Evolutionary conservation across 208 protist genomes (phyloP).

Genomic region (Novymonas esmeraldas): DNA sequence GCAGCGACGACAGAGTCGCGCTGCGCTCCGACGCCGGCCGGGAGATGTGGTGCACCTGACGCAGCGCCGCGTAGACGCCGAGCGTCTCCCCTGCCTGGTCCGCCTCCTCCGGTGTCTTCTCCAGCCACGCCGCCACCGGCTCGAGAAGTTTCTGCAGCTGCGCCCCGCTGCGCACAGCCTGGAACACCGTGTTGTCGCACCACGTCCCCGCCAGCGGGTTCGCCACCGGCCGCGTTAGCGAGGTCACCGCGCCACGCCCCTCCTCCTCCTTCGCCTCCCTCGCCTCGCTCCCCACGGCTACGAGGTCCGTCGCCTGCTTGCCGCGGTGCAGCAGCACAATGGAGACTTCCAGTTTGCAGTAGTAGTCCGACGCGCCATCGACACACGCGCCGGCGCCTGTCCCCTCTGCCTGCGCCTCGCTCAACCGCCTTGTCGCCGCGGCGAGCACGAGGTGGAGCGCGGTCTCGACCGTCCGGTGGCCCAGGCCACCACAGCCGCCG

Average conservation of each 20-base stretch:
- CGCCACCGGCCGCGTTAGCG: slow-evolving; percentile 14
- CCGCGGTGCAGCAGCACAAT: slow-evolving; percentile 3
- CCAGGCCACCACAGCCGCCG: background rate
- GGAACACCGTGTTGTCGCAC: slow-evolving; percentile 24
- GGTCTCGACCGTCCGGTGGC: background rate
- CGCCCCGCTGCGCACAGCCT: background rate
- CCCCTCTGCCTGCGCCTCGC: background rate
- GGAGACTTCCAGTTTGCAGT: slow-evolving; percentile 20
- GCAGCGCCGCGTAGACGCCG: slow-evolving; percentile 25
- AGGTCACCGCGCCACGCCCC: slow-evolving; percentile 7
- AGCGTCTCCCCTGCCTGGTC: slow-evolving; percentile 23
- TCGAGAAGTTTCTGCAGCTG: slow-evolving; percentile 11
- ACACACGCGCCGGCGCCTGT: background rate
- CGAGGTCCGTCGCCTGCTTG: slow-evolving; percentile 14
- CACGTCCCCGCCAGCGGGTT: slow-evolving; percentile 32
- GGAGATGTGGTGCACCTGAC: slow-evolving; percentile 3
- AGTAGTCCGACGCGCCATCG: background rate
- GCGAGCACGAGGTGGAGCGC: slow-evolving; percentile 18
- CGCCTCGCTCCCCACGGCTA: no score
- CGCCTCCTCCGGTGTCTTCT: slow-evolving; percentile 12
- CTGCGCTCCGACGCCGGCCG: background rate
- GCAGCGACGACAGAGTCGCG: slow-evolving; percentile 29
- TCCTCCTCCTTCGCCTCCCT: slow-evolving; percentile 13
- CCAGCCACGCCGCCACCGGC: slow-evolving; percentile 32
- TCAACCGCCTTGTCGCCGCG: slow-evolving; percentile 3